Base-by-base conservation (phyloP, 2,329 filamentous ascomycete species). In the Ascocoryne sarcoides region DNA sequence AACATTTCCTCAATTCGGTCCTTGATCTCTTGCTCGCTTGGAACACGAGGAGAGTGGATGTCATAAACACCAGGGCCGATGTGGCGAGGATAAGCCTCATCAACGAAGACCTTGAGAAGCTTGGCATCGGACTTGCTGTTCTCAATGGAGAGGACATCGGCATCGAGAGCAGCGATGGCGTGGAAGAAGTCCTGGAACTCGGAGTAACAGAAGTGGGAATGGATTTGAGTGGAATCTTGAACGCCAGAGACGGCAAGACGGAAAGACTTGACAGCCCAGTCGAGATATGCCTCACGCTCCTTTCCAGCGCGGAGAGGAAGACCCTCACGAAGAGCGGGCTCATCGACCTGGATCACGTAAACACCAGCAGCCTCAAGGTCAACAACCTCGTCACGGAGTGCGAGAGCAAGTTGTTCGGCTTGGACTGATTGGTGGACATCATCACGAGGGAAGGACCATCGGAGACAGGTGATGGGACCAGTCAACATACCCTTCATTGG, bases 171-270 rank as follows among this genome's bases (percentile, higher is more conserved):
- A 52, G 92, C 87, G 59, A 98, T 98, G 70, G 92, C 92, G 71
- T 96, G 87, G 88, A 98, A 98, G 79, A 98, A 98, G 76, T 98
- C 92, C 74, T 98, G 92, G 86, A 98, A 98, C 78, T 98, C 92
- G 39, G 92, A 96, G 82, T 98, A 98, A 70, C 92, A 98, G 85
- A 98, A 98, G 77, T 98, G 92, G 51, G 89, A 95, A 83, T 98
- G 92, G 67, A 98, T 95, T 78, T 98, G 92, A 55, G 92, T 98
- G 44, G 83, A 85, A 68, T 98, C 87, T 70, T 88, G 71, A 47
- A 98, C 90, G 65, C 88, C 92, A 46, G 88, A 81, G 58, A 89
- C 93, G 53, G 90, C 82, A 55, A 98, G 86, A 66, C 86, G 88
- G 88, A 98, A 98, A 59, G 89, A 88, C 72, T 95, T 82, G 60